Evolutionary conservation across 495 filamentous ascomycete species (phyloP), one percentile per base, ranked within the genome.

Genomic region (Penicillium bialowiezense): DNA sequence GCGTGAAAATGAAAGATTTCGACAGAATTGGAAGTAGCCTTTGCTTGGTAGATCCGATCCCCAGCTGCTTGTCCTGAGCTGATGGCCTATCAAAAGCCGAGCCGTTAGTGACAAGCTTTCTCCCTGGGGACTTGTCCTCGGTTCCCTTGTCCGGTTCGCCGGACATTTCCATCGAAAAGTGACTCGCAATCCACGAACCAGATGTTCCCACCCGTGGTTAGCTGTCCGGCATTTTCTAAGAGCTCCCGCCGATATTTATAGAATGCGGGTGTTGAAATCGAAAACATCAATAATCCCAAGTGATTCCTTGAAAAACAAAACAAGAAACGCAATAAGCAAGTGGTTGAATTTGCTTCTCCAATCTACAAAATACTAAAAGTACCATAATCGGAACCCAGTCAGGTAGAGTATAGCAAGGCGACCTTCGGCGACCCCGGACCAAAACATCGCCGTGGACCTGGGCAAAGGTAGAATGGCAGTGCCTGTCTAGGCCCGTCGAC

Each of bases 81-180:
- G 4, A 39, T 17, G 20, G 21, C 45, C 45, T 48, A 48, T 48
- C 18, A 37, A 38, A 23, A 23, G 18, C 44, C 14, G 31, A 31
- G 9, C 44, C 44, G 26, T 7, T 7, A 26, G 10, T 13, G 28
- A 48, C 17, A 32, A 40, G 36, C 45, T 39, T 48, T 18, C 35
- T 38, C 19, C 19, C 35, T 48, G 45, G 10, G 24, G 6, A 15
- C 26, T 39, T 41, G 33, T 51, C 43, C 45, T 44, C 50, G 56
- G 59, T 62, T 50, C 28, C 28, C 7, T 54, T 38, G 44, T 58
- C 57, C 41, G 54, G 58, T 63, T 60, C 50, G 58, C 42, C 47
- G 54, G 51, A 52, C 36, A 53, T 38, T 51, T 32, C 42, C 55
- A 46, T 48, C 34, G 31, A 45, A 23, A 53, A 48, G 45, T 38